Base-by-base conservation (phyloP, 106 monocot genomes). In the Acorus calamus region DNA sequence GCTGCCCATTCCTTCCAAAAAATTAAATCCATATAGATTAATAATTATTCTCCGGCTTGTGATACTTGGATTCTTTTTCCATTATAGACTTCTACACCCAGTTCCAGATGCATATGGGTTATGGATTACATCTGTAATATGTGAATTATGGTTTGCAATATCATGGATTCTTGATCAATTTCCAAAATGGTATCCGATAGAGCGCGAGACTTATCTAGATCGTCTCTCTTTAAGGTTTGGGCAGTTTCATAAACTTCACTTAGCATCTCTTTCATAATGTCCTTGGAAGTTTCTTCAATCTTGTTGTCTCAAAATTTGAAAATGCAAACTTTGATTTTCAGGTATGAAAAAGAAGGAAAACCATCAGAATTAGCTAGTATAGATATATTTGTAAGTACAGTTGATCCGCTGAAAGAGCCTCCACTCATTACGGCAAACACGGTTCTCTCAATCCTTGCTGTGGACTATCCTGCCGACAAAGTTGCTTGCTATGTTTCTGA, bases 111-210 rank as follows among this genome's bases (percentile, higher is more conserved):
- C 90, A 6, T 80, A 75, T 66, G 83, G 80, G 3, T 64, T 90
- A 72, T 90, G 90, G 90, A 50, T 90, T 49, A 86, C 86, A 41
- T 89, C 89, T n/a, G 82, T 89, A 53, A 82, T 89, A 50, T 89
- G 89, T 69, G 89, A 89, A 77, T 78, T 90, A 64, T 90, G 90
- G 90, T 90, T 90, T 76, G 83, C 86, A 52, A 4, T 86, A 57
- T 90, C 90, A n/a, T 90, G 90, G 90, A 83, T 90, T 57, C 59
- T 90, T 12, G 90, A 90, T 77, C 90, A 90, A 50, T 90, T 90
- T 53, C 90, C 90, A 7, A 90, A 90, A 75, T 90, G 90, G 90
- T 73, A 60, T n/a, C 90, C 90, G 7, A 76, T 90, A 67, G 82
- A 86, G 66, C 65, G 90, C 60, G 90, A 90, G 67, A 90, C 90